Base-by-base conservation (phyloP, 2,329 filamentous ascomycete genomes). In the Clonostachys byssicola region DNA sequence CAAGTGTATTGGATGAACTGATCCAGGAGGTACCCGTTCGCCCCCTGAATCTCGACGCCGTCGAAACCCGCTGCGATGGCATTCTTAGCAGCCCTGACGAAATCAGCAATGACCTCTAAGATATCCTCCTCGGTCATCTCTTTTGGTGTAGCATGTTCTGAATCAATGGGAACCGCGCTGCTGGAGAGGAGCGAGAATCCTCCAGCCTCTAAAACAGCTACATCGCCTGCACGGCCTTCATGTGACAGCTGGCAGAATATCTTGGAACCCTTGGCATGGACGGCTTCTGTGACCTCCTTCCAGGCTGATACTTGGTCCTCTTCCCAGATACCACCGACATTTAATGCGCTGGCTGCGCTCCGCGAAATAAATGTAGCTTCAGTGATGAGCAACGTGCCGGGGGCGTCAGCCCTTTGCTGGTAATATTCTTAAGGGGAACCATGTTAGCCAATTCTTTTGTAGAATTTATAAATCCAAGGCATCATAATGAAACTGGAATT, bases 91-190 rank as follows among this genome's bases (percentile, higher is more conserved):
- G 75, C 73, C 0, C 68, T 72, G 1, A 73, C 76, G 63, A 75
- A 89, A 1, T 80, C 79, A 3, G 59, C 59, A 63, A 88, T 86
- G 50, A 81, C 70, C 6, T 73, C 62, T 50, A 78, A 67, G 48
- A 90, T 89, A 17, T 89, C 85, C 3, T 75, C 65, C 44, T 78
- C 70, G 0, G 77, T 83, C 78, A 91, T 78, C 30, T 74, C 83
- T 45, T 77, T 78, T 3, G 86, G 85, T 5, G 75, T 75, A 20
- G 16, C 14, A 10, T 18, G 14, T 71, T 18, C 17, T 18, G 36
- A 18, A n/a, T 39, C 36, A 12, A 43, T 23, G 10, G 74, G 39
- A 74, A 49, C 47, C 20, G 43, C 38, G 39, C 47, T 49, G 38
- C 42, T 30, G 20, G 42, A 40, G n/a, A 49, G 12, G 16, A 42